Base-by-base conservation (phyloP, 1,284 basidiomycete species). In the Heterobasidion annosum region DNA sequence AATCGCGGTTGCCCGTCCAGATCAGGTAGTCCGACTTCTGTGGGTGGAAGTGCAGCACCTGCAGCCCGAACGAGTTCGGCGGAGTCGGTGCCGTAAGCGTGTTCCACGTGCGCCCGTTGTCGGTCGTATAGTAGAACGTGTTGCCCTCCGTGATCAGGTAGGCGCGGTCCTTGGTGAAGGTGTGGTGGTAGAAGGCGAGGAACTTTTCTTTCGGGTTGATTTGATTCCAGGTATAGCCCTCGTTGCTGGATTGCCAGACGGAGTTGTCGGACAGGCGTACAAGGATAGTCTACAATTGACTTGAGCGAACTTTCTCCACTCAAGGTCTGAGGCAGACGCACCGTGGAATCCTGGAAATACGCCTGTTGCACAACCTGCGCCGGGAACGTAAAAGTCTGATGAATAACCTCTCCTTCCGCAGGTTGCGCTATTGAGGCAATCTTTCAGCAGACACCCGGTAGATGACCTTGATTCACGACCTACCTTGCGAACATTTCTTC, bases 201-300 rank as follows among this genome's bases (percentile, higher is more conserved):
- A 96, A 91, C 3, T 74, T 79, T 55, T 86, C 74, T 2, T 72
- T 75, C 0, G 81, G 75, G 61, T 70, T 71, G 12, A 86, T 74
- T 60, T 83, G 83, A 52, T 77, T 77, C 95, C 95, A 99, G 0
- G 85, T 86, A 68, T 91, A 94, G 0, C 96, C 96, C 68, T 99
- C 95, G 67, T 95, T 98, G 64, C 81, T 81, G 0, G 93, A 97
- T 72, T 97, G 93, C 90, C 91, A 98, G 54, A 98, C 77, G 0
- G 81, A 78, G 57, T 84, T 74, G 63, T 98, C 91, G 1, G 68
- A 67, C 2, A 97, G 76, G 33, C 92, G 88, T 34, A 92, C 83
- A 19, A 99, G 80, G 52, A 98, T 82, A 1, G 93, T 94, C 78
- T 91, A 66, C 5, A 15, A 66, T 72, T 12, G 12, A 19, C 34